Evolutionary conservation across 1,139 yeast genomes (phyloP).

Genomic region (Diutina mesorugosa): DNA sequence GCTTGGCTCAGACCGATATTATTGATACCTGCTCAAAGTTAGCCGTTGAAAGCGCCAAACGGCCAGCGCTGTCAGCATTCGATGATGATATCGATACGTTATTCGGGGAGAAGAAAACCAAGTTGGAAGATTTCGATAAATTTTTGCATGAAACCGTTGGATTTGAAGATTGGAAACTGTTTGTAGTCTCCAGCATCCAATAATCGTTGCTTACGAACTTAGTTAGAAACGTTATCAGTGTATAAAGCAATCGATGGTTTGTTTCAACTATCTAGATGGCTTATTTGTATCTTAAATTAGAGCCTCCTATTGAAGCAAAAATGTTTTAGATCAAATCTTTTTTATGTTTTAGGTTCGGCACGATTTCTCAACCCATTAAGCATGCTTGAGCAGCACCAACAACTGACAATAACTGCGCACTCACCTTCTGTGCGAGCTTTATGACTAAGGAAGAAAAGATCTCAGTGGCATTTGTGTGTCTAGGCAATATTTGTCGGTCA

Average conservation of each 20-base stretch:
- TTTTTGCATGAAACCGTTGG: conserved; percentile 21
- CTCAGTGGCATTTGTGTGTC: conserved; percentile 78
- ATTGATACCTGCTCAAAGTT: conserved; percentile 17
- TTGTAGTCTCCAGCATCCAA: background rate
- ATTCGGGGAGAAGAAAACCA: conserved; percentile 23
- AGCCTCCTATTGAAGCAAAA: too few relatives aligned
- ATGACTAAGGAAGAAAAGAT: conserved; percentile 19
- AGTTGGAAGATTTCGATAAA: conserved; percentile 13
- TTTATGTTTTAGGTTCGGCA: too few relatives aligned
- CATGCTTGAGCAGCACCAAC: too few relatives aligned
- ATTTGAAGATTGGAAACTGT: conserved; percentile 28
- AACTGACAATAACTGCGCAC: background rate
- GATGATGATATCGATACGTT: conserved; percentile 22
- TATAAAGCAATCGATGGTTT: background rate
- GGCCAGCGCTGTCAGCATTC: conserved; percentile 4
- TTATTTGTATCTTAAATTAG: too few relatives aligned
- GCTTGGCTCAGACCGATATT: conserved; percentile 16
- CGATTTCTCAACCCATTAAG: too few relatives aligned
- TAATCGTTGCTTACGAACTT: background rate
- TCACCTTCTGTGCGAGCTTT: conserved; percentile 2
- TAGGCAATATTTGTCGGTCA: conserved; percentile 92
- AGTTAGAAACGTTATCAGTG: too few relatives aligned
- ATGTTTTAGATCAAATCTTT: too few relatives aligned
- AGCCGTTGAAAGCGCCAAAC: conserved; percentile 6
- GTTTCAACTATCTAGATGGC: too few relatives aligned